A percentile compares a stretch with the other conserved stretches of the same genome.
Evolutionary conservation across 73 alveolate species (phyloP).

Genomic region (Effrenium voratum): DNA sequence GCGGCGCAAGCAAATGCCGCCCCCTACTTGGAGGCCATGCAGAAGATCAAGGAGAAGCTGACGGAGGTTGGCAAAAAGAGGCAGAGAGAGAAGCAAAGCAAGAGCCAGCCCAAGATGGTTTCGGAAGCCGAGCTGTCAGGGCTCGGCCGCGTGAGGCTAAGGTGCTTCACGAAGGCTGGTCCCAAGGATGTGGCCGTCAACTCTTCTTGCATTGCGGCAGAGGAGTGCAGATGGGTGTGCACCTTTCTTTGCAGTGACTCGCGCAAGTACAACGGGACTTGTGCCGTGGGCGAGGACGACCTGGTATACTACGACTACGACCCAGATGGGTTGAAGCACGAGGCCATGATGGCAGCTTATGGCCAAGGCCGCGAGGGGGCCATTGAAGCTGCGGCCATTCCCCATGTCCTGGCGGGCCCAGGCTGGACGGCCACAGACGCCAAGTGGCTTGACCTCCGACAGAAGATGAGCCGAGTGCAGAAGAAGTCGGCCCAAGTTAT

Average conservation of each 20-base stretch:
- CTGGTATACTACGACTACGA: background rate
- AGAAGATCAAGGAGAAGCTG: constrained; percentile 49
- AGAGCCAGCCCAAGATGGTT: constrained; percentile 37
- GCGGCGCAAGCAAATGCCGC: constrained; percentile 3
- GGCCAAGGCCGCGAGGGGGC: constrained; percentile 27
- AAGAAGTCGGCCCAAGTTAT: constrained; percentile 23
- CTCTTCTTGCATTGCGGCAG: constrained; percentile 64
- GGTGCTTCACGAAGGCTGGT: background rate
- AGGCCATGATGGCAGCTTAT: constrained; percentile 60
- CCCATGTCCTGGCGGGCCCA: constrained; percentile 31
- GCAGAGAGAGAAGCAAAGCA: constrained; percentile 31
- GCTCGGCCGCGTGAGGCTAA: constrained; percentile 1
- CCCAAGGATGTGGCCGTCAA: constrained; percentile 26
- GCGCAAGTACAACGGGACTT: constrained; percentile 59
- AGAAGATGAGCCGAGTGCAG: constrained; percentile 53
- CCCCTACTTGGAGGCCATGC: constrained; percentile 46
- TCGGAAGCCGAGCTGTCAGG: constrained; percentile 19
- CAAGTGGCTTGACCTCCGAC: constrained; percentile 79
- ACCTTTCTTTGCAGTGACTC: constrained; percentile 60
- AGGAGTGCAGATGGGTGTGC: constrained; percentile 39
- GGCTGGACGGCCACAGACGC: constrained; percentile 38
- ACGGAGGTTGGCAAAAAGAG: constrained; percentile 5
- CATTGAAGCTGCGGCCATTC: constrained; percentile 48
- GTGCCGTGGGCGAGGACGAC: background rate
- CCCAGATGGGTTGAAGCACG: constrained; percentile 46